Evolutionary conservation across 352 stramenopile genomes (phyloP).

Genomic region (Peronosclerospora sorghi): DNA sequence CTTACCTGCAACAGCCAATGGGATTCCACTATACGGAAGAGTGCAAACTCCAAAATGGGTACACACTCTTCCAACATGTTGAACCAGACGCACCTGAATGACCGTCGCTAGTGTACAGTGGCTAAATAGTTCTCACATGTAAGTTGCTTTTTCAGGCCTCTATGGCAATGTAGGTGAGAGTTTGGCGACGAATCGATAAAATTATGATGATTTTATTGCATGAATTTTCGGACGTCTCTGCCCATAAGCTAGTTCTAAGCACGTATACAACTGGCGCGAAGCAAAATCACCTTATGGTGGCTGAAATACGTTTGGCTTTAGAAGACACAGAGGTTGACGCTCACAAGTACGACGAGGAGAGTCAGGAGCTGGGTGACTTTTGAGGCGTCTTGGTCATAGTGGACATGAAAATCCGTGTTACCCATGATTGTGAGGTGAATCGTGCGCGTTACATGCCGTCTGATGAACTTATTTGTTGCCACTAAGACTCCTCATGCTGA

Average conservation of each 20-base stretch:
- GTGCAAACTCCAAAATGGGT: slow-evolving; percentile 99
- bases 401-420: slow-evolving; percentile 95
- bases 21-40: too few relatives aligned
- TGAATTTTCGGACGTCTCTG: slow-evolving; percentile 73
- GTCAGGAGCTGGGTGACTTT: slow-evolving; percentile 74
- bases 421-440: slow-evolving; percentile 98
- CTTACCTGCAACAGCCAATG: too few relatives aligned
- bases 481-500: slow-evolving; percentile 91
- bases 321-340: slow-evolving; percentile 92
- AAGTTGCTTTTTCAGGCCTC: slow-evolving; percentile 4
- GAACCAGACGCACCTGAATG: slow-evolving; percentile 98
- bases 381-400: slow-evolving; percentile 88
- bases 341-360: slow-evolving; percentile 96
- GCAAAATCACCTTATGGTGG: slow-evolving; percentile 86
- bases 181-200: slow-evolving; percentile 5
- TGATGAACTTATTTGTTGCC: slow-evolving; percentile 96
- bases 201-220: slow-evolving; percentile 9
- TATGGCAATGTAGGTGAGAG: too few relatives aligned
- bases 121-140: slow-evolving; percentile 87
- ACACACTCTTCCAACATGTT: slow-evolving; percentile 98
- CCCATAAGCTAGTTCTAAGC: slow-evolving; percentile 96
- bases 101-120: slow-evolving; percentile 97
- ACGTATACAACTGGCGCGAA: slow-evolving; percentile 94
- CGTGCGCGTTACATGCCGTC: slow-evolving; percentile 96
- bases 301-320: slow-evolving; percentile 89